Percentiles rank a stretch among this genome's conserved stretches.
phyloP scores from a whole-genome alignment of 139 green algal genomes.

The Chlamydomonas urium region DNA sequence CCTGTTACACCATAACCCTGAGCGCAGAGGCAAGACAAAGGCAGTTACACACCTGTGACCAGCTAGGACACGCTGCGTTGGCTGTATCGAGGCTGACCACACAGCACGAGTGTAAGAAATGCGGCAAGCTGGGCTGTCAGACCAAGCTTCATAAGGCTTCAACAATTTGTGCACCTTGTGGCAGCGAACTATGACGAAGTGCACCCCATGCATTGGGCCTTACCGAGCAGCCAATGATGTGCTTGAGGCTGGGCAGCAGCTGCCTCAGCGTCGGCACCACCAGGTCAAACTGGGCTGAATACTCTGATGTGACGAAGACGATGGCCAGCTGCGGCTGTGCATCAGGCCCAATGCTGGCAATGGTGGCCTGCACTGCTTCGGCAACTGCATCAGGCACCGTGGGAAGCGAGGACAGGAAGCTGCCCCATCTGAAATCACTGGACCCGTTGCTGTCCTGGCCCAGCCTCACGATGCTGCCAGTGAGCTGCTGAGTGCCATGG shows the following conservation, averaged over 20 bases:
- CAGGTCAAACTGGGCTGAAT: constrained; percentile 26
- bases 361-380: constrained; percentile 16
- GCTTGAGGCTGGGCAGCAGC: constrained; percentile 28
- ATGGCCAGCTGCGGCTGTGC: constrained; percentile 29
- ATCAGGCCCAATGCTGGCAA: constrained; percentile 10
- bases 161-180: neutral
- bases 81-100: neutral
- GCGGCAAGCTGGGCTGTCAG: neutral
- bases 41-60: neutral
- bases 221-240: constrained; percentile 45
- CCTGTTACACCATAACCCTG: constrained; percentile 45
- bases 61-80: neutral
- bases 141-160: neutral
- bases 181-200: neutral
- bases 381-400: constrained; percentile 7
- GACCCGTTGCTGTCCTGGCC: too few relatives aligned
- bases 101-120: neutral
- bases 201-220: neutral
- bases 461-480: neutral
- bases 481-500: too few relatives aligned
- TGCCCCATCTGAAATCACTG: constrained; percentile 30
- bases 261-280: constrained; percentile 36
- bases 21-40: neutral
- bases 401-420: neutral
- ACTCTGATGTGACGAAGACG: constrained; percentile 33